Evolutionary conservation across 257 asterid genomes (phyloP).

Genomic region (Scutellaria baicalensis): DNA sequence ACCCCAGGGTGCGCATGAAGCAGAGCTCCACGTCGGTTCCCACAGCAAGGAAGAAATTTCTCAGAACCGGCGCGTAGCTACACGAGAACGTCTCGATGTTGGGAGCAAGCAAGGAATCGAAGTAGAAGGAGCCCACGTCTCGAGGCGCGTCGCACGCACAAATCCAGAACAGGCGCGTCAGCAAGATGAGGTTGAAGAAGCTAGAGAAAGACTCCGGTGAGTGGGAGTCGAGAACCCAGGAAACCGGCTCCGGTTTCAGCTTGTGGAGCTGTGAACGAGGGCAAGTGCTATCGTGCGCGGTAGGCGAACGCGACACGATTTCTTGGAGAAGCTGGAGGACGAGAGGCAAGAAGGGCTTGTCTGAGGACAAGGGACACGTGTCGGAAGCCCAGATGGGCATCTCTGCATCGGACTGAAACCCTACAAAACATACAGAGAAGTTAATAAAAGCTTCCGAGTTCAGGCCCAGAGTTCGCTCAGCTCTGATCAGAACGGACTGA

Average conservation of each 20-base stretch:
- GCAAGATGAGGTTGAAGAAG: conserved; percentile 65
- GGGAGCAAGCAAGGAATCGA: conserved; percentile 55
- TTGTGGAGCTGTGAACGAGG: conserved; percentile 62
- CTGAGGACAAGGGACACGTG: conserved; percentile 39
- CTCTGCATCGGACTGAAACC: conserved; percentile 18
- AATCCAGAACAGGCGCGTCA: conserved; percentile 68
- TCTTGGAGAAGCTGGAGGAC: conserved; percentile 71
- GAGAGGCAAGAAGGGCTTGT: conserved; percentile 68
- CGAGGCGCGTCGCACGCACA: conserved; percentile 63
- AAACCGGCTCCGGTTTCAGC: conserved; percentile 54
- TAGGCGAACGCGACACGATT: conserved; percentile 59
- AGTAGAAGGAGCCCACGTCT: conserved; percentile 59
- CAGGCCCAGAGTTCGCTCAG: conserved; percentile 28
- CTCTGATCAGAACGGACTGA: conserved; percentile 44
- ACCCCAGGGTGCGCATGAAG: conserved; percentile 71
- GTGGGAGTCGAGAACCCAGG: conserved; percentile 77
- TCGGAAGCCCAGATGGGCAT: conserved; percentile 59
- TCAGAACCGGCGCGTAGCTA: conserved; percentile 48
- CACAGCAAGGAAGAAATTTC: conserved; percentile 53
- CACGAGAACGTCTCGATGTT: conserved; percentile 54
- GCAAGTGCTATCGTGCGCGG: conserved; percentile 54
- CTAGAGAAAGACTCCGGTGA: conserved; percentile 71
- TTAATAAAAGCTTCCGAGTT: conserved; percentile 25
- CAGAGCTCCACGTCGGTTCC: conserved; percentile 82
- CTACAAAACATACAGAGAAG: conserved; percentile 41